Percentiles rank a stretch among this genome's conserved stretches.
Evolutionary conservation across 2,329 filamentous ascomycete genomes (phyloP).

Genomic region (Fusarium floridanum): DNA sequence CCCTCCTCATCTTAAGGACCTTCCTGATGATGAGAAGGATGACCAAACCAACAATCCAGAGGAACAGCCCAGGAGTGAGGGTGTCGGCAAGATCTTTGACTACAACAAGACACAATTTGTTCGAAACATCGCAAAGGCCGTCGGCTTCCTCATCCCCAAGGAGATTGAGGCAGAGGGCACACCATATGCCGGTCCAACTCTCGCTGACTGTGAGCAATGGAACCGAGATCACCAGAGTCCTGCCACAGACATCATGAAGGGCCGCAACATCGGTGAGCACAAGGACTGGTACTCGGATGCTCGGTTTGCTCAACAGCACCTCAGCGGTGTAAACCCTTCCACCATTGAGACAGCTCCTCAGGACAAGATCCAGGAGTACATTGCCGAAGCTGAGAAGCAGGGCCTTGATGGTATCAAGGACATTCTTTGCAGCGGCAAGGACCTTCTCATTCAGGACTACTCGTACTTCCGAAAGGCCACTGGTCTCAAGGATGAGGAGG

Average conservation of each 20-base stretch:
- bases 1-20: slow-evolving; percentile 22
- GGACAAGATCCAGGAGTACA: slow-evolving; percentile 19
- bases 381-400: slow-evolving; percentile 25
- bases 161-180: background rate
- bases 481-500: slow-evolving; percentile 13
- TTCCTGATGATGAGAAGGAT: slow-evolving; percentile 5
- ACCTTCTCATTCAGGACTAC: slow-evolving; percentile 35
- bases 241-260: slow-evolving; percentile 28
- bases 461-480: slow-evolving; percentile 33
- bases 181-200: slow-evolving; percentile 15
- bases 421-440: slow-evolving; percentile 10
- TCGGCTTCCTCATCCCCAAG: slow-evolving; percentile 20
- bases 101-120: background rate
- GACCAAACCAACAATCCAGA: background rate
- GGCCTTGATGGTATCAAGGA: slow-evolving; percentile 21
- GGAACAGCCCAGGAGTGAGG: background rate
- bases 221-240: slow-evolving; percentile 3
- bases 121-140: background rate
- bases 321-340: slow-evolving; percentile 24
- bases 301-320: slow-evolving; percentile 28
- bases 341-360: slow-evolving; percentile 16
- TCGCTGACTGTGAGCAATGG: slow-evolving; percentile 14
- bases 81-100: slow-evolving; percentile 23
- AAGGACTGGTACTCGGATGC: slow-evolving; percentile 36
- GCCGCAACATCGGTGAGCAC: slow-evolving; percentile 25